phyloP scores from a whole-genome alignment of 257 asterid species.

The Haberlea rhodopensis region DNA sequence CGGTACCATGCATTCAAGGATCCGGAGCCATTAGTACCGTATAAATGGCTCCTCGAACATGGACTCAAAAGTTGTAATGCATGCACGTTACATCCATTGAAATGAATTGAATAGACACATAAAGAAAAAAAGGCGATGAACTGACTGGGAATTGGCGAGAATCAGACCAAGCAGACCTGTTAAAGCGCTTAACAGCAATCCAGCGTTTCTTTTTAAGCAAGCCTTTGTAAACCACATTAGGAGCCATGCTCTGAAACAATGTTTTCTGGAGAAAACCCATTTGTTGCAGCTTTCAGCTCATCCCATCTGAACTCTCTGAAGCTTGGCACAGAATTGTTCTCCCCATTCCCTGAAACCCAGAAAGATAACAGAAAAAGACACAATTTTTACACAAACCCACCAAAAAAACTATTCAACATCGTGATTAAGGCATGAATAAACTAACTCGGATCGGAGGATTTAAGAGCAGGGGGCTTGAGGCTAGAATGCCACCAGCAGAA shows the following conservation, averaged over 20 bases:
- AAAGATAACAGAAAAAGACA: background rate
- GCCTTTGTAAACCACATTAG: slow-evolving; percentile 64
- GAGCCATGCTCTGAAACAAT: slow-evolving; percentile 67
- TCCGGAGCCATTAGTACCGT: too few relatives aligned
- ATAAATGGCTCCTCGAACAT: too few relatives aligned
- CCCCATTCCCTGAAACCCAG: slow-evolving; percentile 43
- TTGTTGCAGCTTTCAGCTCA: slow-evolving; percentile 52
- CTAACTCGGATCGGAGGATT: slow-evolving; percentile 44
- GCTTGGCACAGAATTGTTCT: slow-evolving; percentile 37
- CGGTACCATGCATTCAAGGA: too few relatives aligned
- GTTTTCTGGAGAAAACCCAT: slow-evolving; percentile 50
- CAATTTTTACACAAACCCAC: slow-evolving; percentile 22
- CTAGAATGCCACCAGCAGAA: slow-evolving; percentile 59
- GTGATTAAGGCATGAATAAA: background rate
- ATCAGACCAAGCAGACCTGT: slow-evolving; percentile 68
- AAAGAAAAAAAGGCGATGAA: slow-evolving; percentile 1
- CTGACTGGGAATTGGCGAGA: slow-evolving; percentile 55
- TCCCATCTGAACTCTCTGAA: slow-evolving; percentile 56
- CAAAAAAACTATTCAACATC: slow-evolving; percentile 5
- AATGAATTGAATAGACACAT: background rate
- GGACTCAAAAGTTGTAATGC: background rate
- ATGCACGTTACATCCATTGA: background rate
- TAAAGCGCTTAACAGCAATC: slow-evolving; percentile 64
- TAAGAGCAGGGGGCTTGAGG: slow-evolving; percentile 50
- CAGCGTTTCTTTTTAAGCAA: slow-evolving; percentile 40